A percentile compares a stretch with the other conserved stretches of the same genome.
phyloP scores from a whole-genome alignment of 169 alveolate species.

The Plasmodium fragile region DNA sequence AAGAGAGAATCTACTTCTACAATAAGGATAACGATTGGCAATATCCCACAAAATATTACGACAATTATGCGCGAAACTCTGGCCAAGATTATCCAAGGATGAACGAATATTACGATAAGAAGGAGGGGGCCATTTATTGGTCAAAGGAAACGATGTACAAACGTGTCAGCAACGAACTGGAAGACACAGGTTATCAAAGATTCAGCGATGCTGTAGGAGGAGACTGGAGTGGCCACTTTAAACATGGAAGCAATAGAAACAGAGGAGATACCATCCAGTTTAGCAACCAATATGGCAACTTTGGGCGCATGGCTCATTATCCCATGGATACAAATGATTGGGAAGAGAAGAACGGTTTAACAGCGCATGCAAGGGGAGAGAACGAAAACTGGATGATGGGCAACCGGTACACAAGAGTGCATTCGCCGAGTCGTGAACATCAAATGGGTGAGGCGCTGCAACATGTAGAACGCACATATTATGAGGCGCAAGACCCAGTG shows the following conservation, averaged over 20 bases:
- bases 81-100: not conserved
- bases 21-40: not conserved
- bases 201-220: not conserved
- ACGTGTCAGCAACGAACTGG: not conserved
- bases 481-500: not conserved
- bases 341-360: not conserved
- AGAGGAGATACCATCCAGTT: not conserved
- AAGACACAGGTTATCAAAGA: not conserved
- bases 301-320: not conserved
- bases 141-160: not conserved
- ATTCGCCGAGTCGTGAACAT: not conserved
- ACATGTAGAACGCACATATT: not conserved
- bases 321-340: not conserved
- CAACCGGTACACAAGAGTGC: not conserved
- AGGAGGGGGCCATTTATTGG: not conserved
- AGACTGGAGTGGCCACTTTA: not conserved
- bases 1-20: not conserved
- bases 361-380: not conserved
- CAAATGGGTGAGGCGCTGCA: not conserved
- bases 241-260: not conserved
- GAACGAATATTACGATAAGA: not conserved
- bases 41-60: not conserved
- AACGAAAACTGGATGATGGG: not conserved
- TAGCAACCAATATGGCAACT: not conserved
- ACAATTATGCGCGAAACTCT: not conserved